Conservation (phyloP, 805 yeast species). For the Pichia thaimueangensis region DNA sequence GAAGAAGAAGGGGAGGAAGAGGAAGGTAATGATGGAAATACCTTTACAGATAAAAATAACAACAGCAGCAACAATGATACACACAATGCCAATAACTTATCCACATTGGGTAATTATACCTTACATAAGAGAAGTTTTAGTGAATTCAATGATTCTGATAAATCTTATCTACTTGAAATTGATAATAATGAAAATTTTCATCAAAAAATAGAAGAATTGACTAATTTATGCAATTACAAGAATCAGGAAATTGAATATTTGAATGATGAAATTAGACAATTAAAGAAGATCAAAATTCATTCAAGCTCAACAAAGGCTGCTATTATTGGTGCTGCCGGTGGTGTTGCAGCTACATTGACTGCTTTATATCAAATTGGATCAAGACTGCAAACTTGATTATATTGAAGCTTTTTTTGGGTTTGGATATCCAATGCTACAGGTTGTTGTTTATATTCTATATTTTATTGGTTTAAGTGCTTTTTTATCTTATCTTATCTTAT, state of each 20-base stretch:
- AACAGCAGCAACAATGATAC: too few relatives aligned
- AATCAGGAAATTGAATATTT: background rate
- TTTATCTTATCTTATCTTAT: too few relatives aligned
- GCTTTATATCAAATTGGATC: constrained; percentile 24
- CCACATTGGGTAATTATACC: background rate
- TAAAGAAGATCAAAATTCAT: background rate
- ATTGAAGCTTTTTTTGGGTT: background rate
- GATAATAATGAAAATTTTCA: too few relatives aligned
- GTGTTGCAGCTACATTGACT: constrained; percentile 19
- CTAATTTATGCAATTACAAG: background rate
- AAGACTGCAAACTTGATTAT: background rate
- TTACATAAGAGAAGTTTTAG: too few relatives aligned
- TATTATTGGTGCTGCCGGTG: constrained; percentile 17
- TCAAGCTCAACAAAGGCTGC: background rate
- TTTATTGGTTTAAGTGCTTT: too few relatives aligned
- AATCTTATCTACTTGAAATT: too few relatives aligned
- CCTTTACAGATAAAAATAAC: background rate
- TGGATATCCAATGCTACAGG: too few relatives aligned
- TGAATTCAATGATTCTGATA: too few relatives aligned
- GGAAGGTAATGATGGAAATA: background rate
- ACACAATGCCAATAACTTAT: too few relatives aligned
- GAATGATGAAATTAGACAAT: background rate
- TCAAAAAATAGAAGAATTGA: background rate
- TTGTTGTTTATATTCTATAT: too few relatives aligned
- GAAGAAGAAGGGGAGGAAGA: background rate